Base-by-base conservation (phyloP, 306 rosid genomes). In the Fragaria iinumae region DNA sequence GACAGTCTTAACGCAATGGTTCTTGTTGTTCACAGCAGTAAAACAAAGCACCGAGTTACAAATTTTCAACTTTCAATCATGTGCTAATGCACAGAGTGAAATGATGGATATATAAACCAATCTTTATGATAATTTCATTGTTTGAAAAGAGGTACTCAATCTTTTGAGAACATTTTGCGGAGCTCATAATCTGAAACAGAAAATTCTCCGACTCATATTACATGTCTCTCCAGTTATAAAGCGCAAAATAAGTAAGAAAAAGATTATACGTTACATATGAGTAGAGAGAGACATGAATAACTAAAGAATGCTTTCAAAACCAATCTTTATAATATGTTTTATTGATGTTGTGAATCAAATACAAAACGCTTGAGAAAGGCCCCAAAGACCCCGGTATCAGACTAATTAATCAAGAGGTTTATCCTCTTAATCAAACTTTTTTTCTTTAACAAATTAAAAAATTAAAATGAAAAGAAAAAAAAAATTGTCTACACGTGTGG, bases 311-410 rank as follows among this genome's bases (percentile, higher is more conserved):
- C 0, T 21, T 57, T 1, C 14, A 20, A 74, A 29, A 17, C 49
- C 79, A 25, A 79, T 72, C 29, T 79, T 20, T 76, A 76, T 76
- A 16, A 69, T 78, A 57, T 72, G 68, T 79, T 84, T 88, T 74
- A 83, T 86, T 79, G 77, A 77, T 86, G 41, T 71, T 77, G 86
- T 77, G 86, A 84, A 86, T 79, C 84, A 84, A 84, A 84, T 86
- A 91, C 94, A 76, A 75, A 91, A 88, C 86, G 63, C 90, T 73
- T 27, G 53, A 75, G 83, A 80, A 90, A 86, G 97, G 97, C 96
- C 95, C 97, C 97, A 90, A 87, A 90, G 93, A 87, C 97, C 90
- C 79, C 81, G 73, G 43, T 74, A 27, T 80, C 56, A 17, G 8
- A 16, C 32, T 29, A 29, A 29, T 9, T 12, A 59, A 44, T 4